Evolutionary conservation across 169 alveolate species (phyloP), one percentile per base, ranked within the genome.

Genomic region (Plasmodium falciparum): DNA sequence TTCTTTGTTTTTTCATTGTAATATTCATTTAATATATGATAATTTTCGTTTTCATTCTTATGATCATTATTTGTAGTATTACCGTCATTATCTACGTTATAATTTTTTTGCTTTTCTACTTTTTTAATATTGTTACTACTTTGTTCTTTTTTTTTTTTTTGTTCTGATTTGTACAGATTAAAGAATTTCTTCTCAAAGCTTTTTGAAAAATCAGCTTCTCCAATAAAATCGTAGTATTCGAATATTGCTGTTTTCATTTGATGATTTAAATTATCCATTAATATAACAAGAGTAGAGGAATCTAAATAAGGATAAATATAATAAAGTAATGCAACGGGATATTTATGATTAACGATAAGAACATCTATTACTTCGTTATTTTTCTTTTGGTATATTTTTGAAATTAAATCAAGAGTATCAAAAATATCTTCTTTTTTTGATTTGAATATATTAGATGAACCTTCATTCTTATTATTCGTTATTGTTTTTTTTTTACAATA

Each of bases 201-300:
- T 50, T 61, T 76, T 39, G 89, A 63, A 49, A 76, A 76, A 24
- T 76, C 89, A 17, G 89, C 89, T 49, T 76, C 89, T 20, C 89
- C 89, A n/a, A 76, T 15, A 43, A 76, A 76, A 76, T 76, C 67
- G 56, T 76, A 76, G 15, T 63, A 76, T 67, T 76, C 78, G 52
- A 76, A 76, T 65, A 76, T 76, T n/a, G 89, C 89, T 43, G 58
- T 58, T 45, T 76, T 76, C 89, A 76, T 76, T 39, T 76, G 20
- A 49, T 76, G 89, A 5, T 76, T 76, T 76, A 76, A 45, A n/a
- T 76, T 76, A 26, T 76, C 89, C 89, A 76, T 76, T 65, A 76
- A 69, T 33, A 76, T 76, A 11, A 76, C 76, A 24, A 76, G 59
- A 1, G 89, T 76, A 11, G 89, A 76, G 9, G 89, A 76, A 65